Conservation (phyloP, 352 stramenopile genomes). For the Phytophthora meadii region DNA sequence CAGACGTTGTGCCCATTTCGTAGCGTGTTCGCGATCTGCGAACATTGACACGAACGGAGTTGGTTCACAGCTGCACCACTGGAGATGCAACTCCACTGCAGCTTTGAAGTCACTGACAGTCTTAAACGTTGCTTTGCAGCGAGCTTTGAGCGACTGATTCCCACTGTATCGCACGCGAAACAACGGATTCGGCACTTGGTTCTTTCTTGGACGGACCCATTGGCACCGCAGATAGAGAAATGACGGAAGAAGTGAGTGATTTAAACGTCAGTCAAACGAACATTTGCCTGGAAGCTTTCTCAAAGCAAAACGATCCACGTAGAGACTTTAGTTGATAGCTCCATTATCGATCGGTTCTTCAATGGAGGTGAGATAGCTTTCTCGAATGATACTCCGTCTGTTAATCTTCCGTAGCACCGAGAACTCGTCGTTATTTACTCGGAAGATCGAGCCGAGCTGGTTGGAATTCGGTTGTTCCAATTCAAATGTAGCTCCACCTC, state of each 20-base stretch:
- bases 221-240: no score
- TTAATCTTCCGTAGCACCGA: constrained; percentile 19
- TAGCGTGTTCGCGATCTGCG: constrained; percentile 7
- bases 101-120: constrained; percentile 7
- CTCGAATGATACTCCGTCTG: constrained; percentile 21
- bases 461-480: constrained; percentile 23
- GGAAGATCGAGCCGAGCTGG: constrained; percentile 17
- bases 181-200: background rate
- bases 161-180: constrained; percentile 17
- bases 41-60: constrained; percentile 29
- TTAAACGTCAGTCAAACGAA: no score
- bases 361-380: constrained; percentile 20
- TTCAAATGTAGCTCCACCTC: constrained; percentile 22
- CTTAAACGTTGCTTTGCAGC: constrained; percentile 10
- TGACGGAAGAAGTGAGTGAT: no score
- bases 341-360: constrained; percentile 11
- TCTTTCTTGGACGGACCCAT: constrained; percentile 1
- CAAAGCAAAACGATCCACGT: no score
- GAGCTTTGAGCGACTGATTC: constrained; percentile 14
- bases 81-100: no score
- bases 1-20: constrained; percentile 9
- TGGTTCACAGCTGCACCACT: constrained; percentile 13
- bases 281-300: no score
- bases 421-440: constrained; percentile 28
- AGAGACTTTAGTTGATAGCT: no score